A percentile compares a stretch with the other conserved stretches of the same genome.
Conservation (phyloP, 208 protist species). For the Trypanosoma caninum region DNA sequence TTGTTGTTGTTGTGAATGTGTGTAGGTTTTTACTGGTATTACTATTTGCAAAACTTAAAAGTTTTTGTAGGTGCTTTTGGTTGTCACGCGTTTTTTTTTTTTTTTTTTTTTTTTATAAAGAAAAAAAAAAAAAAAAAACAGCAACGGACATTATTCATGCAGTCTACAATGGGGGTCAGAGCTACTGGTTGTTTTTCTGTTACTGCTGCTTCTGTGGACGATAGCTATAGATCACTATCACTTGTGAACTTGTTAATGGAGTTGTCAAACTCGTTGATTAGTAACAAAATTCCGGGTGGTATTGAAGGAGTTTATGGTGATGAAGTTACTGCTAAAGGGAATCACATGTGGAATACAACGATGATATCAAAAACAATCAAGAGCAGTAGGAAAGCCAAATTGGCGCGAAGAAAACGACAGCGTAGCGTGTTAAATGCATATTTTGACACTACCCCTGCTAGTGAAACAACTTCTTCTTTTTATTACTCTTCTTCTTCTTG, state of each 20-base stretch:
- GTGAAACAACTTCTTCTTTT: not conserved
- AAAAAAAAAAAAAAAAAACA: slow-evolving; percentile 1
- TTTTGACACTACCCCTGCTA: slow-evolving; percentile 9
- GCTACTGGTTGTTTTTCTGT: not conserved
- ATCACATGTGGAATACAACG: not conserved
- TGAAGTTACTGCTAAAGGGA: not conserved
- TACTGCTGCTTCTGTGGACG: not conserved
- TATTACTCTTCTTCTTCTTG: too few relatives aligned
- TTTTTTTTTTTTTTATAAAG: slow-evolving; percentile 2
- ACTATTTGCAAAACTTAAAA: too few relatives aligned
- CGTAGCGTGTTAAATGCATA: slow-evolving; percentile 21
- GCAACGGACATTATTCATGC: not conserved
- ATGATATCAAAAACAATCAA: not conserved
- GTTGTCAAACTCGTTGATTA: slow-evolving; percentile 9
- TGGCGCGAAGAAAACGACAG: slow-evolving; percentile 13
- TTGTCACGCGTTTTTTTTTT: too few relatives aligned
- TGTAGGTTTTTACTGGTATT: too few relatives aligned
- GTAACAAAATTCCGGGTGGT: not conserved
- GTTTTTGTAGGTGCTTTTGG: too few relatives aligned
- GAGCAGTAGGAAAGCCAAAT: not conserved
- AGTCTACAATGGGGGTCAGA: not conserved
- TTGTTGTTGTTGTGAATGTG: too few relatives aligned
- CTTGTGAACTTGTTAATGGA: slow-evolving; percentile 17
- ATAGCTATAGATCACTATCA: slow-evolving; percentile 1
- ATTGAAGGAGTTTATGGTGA: not conserved